phyloP scores from a whole-genome alignment of 1,284 basidiomycete species.

The Vanrija sp. region DNA sequence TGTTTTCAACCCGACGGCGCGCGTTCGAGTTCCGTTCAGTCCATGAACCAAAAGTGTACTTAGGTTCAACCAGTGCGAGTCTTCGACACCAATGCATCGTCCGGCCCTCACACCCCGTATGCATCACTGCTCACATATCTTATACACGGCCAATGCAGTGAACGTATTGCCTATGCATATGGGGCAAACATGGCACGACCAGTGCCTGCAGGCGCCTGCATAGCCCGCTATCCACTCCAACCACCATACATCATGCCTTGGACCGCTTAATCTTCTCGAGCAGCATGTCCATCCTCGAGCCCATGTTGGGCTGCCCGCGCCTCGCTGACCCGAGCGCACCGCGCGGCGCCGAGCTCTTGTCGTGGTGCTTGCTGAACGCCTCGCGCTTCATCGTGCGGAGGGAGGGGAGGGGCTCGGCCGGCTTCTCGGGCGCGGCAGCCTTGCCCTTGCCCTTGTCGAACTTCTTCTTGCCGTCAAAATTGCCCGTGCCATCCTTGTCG shows the following conservation, averaged over 20 bases:
- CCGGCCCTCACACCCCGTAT: too few relatives aligned
- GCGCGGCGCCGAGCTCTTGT: neutral
- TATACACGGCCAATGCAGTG: too few relatives aligned
- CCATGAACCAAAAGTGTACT: too few relatives aligned
- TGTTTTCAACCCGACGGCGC: too few relatives aligned
- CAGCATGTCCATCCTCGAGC: constrained; percentile 47
- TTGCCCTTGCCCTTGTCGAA: constrained; percentile 1
- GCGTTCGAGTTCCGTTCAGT: too few relatives aligned
- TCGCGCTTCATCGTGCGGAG: constrained; percentile 37
- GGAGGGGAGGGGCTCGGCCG: constrained; percentile 4
- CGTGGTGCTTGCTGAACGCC: constrained; percentile 32
- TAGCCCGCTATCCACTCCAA: neutral
- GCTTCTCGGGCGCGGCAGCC: neutral
- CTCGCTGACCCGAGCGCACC: too few relatives aligned
- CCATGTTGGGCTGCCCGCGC: constrained; percentile 49
- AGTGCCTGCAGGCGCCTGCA: too few relatives aligned
- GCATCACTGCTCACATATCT: too few relatives aligned
- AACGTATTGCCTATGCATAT: too few relatives aligned
- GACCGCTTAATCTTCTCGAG: constrained; percentile 48
- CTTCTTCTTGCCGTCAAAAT: neutral
- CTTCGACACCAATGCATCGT: too few relatives aligned
- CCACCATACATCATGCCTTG: constrained; percentile 6
- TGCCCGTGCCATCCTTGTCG: neutral
- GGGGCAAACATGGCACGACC: too few relatives aligned
- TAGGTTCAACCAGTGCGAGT: too few relatives aligned